A percentile compares a stretch with the other conserved stretches of the same genome.
Evolutionary conservation across 1,284 basidiomycete species (phyloP).

Genomic region (Ceratobasidium papillatum): DNA sequence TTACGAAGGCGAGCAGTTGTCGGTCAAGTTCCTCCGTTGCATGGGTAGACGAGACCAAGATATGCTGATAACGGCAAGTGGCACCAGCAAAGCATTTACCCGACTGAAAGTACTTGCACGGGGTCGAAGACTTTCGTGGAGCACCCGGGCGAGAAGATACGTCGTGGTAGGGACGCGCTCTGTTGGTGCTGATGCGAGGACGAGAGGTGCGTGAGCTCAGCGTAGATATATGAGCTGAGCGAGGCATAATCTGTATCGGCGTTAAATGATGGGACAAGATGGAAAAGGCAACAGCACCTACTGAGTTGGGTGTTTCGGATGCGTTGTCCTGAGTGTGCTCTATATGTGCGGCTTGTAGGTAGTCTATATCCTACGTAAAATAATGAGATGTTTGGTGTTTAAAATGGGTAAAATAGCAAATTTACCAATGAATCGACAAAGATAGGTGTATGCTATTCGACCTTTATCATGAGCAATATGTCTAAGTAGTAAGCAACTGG

Average conservation of each 20-base stretch:
- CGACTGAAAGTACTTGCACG: slow-evolving; percentile 25
- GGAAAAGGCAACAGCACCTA: neutral
- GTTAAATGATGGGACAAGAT: neutral
- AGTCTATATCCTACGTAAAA: slow-evolving; percentile 2
- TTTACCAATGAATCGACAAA: neutral
- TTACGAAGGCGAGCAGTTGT: slow-evolving; percentile 30
- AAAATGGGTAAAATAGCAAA: neutral
- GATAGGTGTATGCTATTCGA: neutral
- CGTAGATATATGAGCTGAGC: slow-evolving; percentile 7
- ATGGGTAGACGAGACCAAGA: neutral
- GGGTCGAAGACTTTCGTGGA: slow-evolving; percentile 8
- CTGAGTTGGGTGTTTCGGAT: neutral
- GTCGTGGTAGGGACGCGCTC: slow-evolving; percentile 36
- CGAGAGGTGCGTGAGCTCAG: slow-evolving; percentile 15
- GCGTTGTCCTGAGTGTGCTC: neutral
- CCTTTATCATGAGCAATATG: neutral
- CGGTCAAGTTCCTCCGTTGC: slow-evolving; percentile 25
- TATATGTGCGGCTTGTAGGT: neutral
- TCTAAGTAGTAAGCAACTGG: neutral
- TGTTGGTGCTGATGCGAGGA: slow-evolving; percentile 25
- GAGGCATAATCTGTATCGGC: slow-evolving; percentile 7
- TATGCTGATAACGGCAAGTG: slow-evolving; percentile 34
- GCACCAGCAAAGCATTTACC: slow-evolving; percentile 24
- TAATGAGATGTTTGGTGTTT: neutral
- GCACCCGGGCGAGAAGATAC: slow-evolving; percentile 2